phyloP scores from a whole-genome alignment of 2,329 filamentous ascomycete genomes.

The Xylariales sp. region DNA sequence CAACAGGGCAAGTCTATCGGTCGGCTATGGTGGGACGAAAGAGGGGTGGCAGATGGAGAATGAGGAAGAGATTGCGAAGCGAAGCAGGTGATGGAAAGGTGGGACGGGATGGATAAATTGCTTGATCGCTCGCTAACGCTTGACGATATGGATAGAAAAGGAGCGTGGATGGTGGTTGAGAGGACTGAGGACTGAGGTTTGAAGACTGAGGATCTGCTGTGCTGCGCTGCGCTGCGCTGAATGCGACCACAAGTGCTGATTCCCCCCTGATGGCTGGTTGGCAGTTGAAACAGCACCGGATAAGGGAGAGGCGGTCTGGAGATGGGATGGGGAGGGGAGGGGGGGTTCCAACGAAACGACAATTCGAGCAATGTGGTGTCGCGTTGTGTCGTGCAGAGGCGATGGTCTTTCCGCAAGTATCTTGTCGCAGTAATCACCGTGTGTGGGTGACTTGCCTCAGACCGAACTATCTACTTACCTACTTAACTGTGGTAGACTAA shows the following conservation, averaged over 20 bases:
- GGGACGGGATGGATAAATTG: constrained; percentile 7
- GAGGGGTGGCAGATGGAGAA: constrained; percentile 4
- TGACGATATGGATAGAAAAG: background rate
- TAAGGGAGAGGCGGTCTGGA: too few species aligned
- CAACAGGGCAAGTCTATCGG: too few species aligned
- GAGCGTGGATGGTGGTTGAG: background rate
- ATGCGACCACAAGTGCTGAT: too few species aligned
- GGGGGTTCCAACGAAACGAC: too few species aligned
- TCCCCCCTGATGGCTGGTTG: too few species aligned
- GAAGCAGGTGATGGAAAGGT: background rate
- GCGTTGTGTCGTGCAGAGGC: background rate
- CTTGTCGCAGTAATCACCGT: constrained; percentile 1
- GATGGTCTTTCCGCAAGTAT: background rate
- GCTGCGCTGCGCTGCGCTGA: too few species aligned
- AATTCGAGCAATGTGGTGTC: too few species aligned
- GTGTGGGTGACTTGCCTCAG: background rate
- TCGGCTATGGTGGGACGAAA: constrained; percentile 6
- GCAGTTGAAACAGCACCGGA: too few species aligned
- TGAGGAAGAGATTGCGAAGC: constrained; percentile 1
- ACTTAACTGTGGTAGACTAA: too few species aligned
- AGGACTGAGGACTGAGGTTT: background rate
- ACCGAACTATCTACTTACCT: too few species aligned
- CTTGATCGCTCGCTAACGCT: constrained; percentile 1
- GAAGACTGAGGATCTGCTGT: too few species aligned
- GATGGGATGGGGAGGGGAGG: background rate